Evolutionary conservation across 2,329 filamentous ascomycete species (phyloP), one percentile per base, ranked within the genome.

Genomic region (Pseudogymnoascus sp.): DNA sequence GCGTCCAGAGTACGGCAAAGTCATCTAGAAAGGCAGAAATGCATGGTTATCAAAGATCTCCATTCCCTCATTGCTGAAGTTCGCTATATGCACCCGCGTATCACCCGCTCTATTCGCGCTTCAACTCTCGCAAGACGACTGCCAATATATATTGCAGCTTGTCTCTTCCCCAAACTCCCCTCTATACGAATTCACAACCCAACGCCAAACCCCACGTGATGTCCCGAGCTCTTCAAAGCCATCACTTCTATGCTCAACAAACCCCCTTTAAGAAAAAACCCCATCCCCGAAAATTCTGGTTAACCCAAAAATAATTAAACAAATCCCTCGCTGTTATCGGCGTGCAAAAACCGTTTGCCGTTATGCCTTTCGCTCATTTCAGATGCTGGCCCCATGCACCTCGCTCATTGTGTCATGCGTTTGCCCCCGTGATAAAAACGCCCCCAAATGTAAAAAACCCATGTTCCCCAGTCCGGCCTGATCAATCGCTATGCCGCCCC

Each of bases 221-320:
- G 36, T 37, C 37, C 58, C 26, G 58, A 60, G 58, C 58, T 39
- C 58, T 60, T 60, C 58, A 60, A 40, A 60, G 40, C 58, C 58
- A 60, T 60, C 58, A 44, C 44, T 50, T 31, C 44, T 50, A 50
- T 60, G 58, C 33, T 50, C 26, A 21, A 26, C 37, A 31, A 40
- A 15, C 26, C 24, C 21, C 33, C 40, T 24, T n/a, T 8, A 15
- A 13, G 8, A 21, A 21, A 21, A 21, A 21, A 21, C 21, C 21
- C 21, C 21, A 21, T 21, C 21, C 21, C 21, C 21, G 21, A 21
- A 21, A 21, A 21, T 21, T 21, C 39, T 9, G 31, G n/a, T 15
- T 50, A 31, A 31, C 44, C 44, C 44, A 50, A 50, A 44, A 44
- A 47, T 5, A 31, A 31, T 29, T 17, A 31, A 50, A 50, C 44